Evolutionary conservation across 1,284 basidiomycete genomes (phyloP).

Genomic region (Quambalaria eucalypti): DNA sequence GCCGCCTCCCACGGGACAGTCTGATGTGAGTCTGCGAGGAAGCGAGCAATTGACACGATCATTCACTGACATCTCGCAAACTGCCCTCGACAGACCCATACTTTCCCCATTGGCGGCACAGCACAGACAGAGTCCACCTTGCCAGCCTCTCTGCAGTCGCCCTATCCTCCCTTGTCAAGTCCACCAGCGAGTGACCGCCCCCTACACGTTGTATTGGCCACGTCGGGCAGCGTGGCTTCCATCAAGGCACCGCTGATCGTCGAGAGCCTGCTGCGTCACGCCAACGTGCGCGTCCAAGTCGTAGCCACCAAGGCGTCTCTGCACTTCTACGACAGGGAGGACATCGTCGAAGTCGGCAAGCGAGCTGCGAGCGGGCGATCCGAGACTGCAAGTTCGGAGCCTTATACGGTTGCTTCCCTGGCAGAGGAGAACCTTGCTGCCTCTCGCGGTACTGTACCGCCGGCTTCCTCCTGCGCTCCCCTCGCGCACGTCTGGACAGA

Average conservation of each 20-base stretch:
- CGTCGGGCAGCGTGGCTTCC: conserved; percentile 86
- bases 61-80: too few species aligned
- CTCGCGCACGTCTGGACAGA: conserved; percentile 70
- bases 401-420: conserved; percentile 12
- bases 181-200: conserved; percentile 26
- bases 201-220: conserved; percentile 67
- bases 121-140: conserved; percentile 4
- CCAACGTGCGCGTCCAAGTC: conserved; percentile 69
- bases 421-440: conserved; percentile 24
- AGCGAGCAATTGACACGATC: too few species aligned
- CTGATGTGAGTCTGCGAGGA: too few species aligned
- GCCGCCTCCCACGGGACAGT: too few species aligned
- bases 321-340: conserved; percentile 62
- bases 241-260: conserved; percentile 87
- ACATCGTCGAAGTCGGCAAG: conserved; percentile 46
- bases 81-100: too few species aligned
- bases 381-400: neutral
- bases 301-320: conserved; percentile 70
- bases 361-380: neutral
- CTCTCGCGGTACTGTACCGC: conserved; percentile 33
- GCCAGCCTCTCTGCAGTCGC: conserved; percentile 31
- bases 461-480: conserved; percentile 38
- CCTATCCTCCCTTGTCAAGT: conserved; percentile 16
- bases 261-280: conserved; percentile 61
- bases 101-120: too few species aligned